These are phyloP conservation scores for Clonostachys solani DNA, from an alignment of 2,329 filamentous ascomycete species.

Conservation along the genomic window DNA sequence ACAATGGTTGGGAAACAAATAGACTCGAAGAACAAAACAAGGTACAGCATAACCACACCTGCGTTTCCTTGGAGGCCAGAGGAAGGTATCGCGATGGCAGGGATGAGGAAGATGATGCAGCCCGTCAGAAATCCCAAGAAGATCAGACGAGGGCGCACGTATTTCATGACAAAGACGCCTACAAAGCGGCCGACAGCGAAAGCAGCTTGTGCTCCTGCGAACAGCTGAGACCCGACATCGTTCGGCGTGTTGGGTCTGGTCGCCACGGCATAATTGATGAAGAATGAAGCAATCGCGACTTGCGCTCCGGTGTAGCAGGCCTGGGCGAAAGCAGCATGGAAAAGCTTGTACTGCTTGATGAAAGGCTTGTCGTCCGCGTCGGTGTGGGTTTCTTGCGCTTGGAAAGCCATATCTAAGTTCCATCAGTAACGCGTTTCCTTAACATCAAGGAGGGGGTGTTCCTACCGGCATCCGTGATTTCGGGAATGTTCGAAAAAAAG, in stretches of 20 bases:
- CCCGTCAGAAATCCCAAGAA: constrained; percentile 62
- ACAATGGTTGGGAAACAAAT: constrained; percentile 82
- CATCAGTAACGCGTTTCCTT: constrained; percentile 22
- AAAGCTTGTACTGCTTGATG: constrained; percentile 67
- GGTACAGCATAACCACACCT: constrained; percentile 58
- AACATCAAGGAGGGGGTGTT: neutral
- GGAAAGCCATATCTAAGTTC: constrained; percentile 54
- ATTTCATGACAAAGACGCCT: constrained; percentile 64
- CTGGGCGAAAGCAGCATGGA: constrained; percentile 71
- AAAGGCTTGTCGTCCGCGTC: constrained; percentile 58
- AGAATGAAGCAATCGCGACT: constrained; percentile 60
- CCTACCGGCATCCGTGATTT: constrained; percentile 54
- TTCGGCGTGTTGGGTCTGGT: constrained; percentile 47
- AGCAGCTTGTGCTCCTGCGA: constrained; percentile 69
- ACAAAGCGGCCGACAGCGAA: constrained; percentile 71
- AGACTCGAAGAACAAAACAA: constrained; percentile 74
- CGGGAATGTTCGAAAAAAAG: constrained; percentile 63
- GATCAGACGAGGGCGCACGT: constrained; percentile 59
- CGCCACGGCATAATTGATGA: constrained; percentile 69
- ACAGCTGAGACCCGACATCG: constrained; percentile 57
- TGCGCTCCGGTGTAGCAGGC: constrained; percentile 78
- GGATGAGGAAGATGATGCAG: constrained; percentile 59
- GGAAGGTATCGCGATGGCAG: constrained; percentile 32
- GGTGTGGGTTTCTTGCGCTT: constrained; percentile 49
- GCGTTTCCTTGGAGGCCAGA: constrained; percentile 28